Evolutionary conservation across 805 yeast genomes (phyloP).

Genomic region (Saccharomyces eubayanus): DNA sequence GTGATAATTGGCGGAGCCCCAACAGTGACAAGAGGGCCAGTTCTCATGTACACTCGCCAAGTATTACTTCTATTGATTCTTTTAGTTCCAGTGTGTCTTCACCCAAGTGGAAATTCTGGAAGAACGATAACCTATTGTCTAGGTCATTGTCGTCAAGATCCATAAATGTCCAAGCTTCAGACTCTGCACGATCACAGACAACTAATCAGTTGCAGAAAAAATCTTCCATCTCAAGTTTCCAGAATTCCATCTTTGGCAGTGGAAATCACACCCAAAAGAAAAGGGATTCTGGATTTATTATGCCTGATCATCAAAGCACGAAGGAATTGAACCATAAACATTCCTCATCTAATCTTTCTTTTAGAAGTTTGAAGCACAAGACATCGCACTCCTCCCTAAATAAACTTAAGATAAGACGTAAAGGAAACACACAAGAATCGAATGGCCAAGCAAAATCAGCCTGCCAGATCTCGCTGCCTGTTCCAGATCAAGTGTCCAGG

Average conservation of each 20-base stretch:
- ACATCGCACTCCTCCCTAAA: constrained; percentile 29
- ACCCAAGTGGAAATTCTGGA: constrained; percentile 32
- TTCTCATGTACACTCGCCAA: constrained; percentile 12
- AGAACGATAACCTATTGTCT: constrained; percentile 14
- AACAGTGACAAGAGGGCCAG: background rate
- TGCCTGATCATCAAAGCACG: constrained; percentile 1
- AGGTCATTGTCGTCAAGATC: constrained; percentile 12
- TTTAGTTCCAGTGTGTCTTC: constrained; percentile 12
- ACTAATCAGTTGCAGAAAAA: background rate
- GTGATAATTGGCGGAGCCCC: background rate
- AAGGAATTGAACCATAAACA: constrained; percentile 7
- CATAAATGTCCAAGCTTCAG: background rate
- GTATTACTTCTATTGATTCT: constrained; percentile 11
- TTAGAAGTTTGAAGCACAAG: constrained; percentile 23
- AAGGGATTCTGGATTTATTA: background rate
- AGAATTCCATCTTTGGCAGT: background rate
- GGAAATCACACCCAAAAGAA: background rate
- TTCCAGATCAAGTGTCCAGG: constrained; percentile 47
- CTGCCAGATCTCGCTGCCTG: constrained; percentile 46
- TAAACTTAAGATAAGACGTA: constrained; percentile 24
- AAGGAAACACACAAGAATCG: constrained; percentile 12
- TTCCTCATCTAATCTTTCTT: constrained; percentile 1
- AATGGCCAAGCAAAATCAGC: constrained; percentile 9
- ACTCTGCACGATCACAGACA: background rate
- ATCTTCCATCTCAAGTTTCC: background rate